These are phyloP conservation scores for Boletus chippewaensis DNA, from an alignment of 1,284 basidiomycete genomes.

Conservation along the genomic window DNA sequence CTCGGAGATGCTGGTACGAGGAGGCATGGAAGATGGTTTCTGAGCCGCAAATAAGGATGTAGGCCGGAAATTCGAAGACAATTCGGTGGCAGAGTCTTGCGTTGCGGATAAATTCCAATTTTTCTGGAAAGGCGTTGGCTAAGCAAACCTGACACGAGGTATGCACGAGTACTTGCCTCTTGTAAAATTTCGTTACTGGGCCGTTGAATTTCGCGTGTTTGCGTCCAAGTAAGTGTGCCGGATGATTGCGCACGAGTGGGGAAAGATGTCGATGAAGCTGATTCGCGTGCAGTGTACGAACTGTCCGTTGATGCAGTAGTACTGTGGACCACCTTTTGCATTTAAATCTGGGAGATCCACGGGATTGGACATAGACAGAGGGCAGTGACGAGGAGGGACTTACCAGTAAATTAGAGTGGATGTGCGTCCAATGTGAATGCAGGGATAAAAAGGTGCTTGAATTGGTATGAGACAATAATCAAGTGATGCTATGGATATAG, in stretches of 20 bases:
- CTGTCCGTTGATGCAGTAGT: slow-evolving; percentile 33
- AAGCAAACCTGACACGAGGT: slow-evolving; percentile 22
- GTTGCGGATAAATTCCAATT: slow-evolving; percentile 41
- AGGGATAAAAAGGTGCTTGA: slow-evolving; percentile 41
- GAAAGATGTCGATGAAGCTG: slow-evolving; percentile 29
- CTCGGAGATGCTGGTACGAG: slow-evolving; percentile 36
- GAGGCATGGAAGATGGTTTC: slow-evolving; percentile 41
- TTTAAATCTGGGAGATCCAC: slow-evolving; percentile 31
- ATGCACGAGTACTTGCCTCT: slow-evolving; percentile 27
- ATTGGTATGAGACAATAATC: slow-evolving; percentile 44
- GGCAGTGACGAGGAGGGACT: slow-evolving; percentile 27
- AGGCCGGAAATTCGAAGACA: slow-evolving; percentile 28
- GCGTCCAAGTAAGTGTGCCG: slow-evolving; percentile 26
- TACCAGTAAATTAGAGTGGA: slow-evolving; percentile 58
- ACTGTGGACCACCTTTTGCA: slow-evolving; percentile 34
- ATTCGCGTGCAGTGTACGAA: slow-evolving; percentile 35
- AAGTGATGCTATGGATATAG: slow-evolving; percentile 39
- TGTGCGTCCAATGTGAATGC: slow-evolving; percentile 42
- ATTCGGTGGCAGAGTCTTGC: slow-evolving; percentile 29
- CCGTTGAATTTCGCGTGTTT: slow-evolving; percentile 26
- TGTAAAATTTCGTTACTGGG: slow-evolving; percentile 21
- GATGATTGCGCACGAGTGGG: slow-evolving; percentile 28
- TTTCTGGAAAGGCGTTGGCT: slow-evolving; percentile 28
- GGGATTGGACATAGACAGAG: slow-evolving; percentile 20
- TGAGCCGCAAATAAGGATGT: slow-evolving; percentile 29